Evolutionary conservation across 2,329 filamentous ascomycete species (phyloP).

Genomic region (Paecilomyces formosus): DNA sequence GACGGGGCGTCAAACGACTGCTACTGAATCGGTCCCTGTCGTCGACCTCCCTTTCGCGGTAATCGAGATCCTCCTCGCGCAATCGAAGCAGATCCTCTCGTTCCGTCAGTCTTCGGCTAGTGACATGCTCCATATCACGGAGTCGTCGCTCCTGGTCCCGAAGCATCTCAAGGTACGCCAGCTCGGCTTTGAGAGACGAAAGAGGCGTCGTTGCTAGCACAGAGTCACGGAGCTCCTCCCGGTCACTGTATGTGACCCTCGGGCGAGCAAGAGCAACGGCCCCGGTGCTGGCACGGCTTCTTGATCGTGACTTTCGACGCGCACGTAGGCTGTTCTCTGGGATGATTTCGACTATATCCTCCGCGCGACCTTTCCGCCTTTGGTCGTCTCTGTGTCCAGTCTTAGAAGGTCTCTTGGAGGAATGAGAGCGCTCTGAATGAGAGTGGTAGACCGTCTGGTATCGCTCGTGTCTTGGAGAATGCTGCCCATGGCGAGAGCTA

Average conservation of each 20-base stretch:
- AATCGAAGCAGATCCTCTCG: slow-evolving; percentile 4
- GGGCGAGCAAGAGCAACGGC: slow-evolving; percentile 4
- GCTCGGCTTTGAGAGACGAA: background rate
- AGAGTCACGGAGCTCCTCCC: slow-evolving; percentile 5
- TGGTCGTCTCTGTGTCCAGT: background rate
- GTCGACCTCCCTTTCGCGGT: slow-evolving; percentile 3
- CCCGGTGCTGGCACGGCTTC: background rate
- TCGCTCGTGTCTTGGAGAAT: slow-evolving; percentile 11
- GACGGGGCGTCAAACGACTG: background rate
- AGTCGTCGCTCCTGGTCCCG: slow-evolving; percentile 3
- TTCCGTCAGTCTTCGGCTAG: slow-evolving; percentile 1
- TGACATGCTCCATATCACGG: slow-evolving; percentile 4
- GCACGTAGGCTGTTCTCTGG: slow-evolving; percentile 14
- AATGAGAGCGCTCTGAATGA: slow-evolving; percentile 18
- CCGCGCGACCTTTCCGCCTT: slow-evolving; percentile 6
- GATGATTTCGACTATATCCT: slow-evolving; percentile 15
- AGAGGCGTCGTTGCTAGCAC: slow-evolving; percentile 2
- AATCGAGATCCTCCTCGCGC: slow-evolving; percentile 3
- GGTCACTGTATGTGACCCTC: slow-evolving; percentile 12
- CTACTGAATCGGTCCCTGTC: background rate
- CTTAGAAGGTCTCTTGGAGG: slow-evolving; percentile 14
- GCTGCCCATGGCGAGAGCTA: slow-evolving; percentile 12
- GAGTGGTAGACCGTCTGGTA: slow-evolving; percentile 14
- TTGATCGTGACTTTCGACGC: slow-evolving; percentile 2
- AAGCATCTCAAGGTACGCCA: slow-evolving; percentile 2